A percentile compares a stretch with the other conserved stretches of the same genome.
phyloP scores from a whole-genome alignment of 345 rosid species.

The Eucalyptus tenuipes region DNA sequence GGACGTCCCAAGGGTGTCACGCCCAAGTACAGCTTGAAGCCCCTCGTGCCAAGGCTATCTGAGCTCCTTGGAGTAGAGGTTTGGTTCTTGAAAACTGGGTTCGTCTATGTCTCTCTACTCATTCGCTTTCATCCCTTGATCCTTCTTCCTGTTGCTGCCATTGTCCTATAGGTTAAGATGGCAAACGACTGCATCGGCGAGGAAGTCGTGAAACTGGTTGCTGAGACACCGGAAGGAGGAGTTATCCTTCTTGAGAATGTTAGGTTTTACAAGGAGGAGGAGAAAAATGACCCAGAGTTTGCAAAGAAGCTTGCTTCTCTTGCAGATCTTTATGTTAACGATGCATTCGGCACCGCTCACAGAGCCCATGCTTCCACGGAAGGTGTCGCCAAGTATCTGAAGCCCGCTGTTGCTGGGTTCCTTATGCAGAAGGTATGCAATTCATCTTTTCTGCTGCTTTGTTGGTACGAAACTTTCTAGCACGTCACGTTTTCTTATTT shows the following conservation, averaged over 20 bases:
- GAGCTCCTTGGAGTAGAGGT: conserved; percentile 85
- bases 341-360: conserved; percentile 92
- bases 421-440: conserved; percentile 79
- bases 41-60: conserved; percentile 82
- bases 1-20: conserved; percentile 97
- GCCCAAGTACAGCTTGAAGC: conserved; percentile 90
- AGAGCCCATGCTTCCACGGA: conserved; percentile 96
- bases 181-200: conserved; percentile 76
- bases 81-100: background rate
- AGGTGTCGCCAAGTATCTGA: conserved; percentile 75
- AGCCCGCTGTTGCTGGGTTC: conserved; percentile 94
- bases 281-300: conserved; percentile 89
- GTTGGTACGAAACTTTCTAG: background rate
- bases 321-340: conserved; percentile 80
- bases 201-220: conserved; percentile 67
- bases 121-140: background rate
- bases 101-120: background rate
- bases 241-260: conserved; percentile 86
- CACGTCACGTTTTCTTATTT: background rate
- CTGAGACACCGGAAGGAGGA: conserved; percentile 58
- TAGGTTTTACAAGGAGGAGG: conserved; percentile 90
- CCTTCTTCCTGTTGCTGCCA: background rate
- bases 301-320: conserved; percentile 92
- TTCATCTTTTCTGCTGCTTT: background rate
- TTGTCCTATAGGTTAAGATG: conserved; percentile 51